Base-by-base conservation (phyloP, 176 grass and related monocot species). In the Ensete ventricosum region DNA sequence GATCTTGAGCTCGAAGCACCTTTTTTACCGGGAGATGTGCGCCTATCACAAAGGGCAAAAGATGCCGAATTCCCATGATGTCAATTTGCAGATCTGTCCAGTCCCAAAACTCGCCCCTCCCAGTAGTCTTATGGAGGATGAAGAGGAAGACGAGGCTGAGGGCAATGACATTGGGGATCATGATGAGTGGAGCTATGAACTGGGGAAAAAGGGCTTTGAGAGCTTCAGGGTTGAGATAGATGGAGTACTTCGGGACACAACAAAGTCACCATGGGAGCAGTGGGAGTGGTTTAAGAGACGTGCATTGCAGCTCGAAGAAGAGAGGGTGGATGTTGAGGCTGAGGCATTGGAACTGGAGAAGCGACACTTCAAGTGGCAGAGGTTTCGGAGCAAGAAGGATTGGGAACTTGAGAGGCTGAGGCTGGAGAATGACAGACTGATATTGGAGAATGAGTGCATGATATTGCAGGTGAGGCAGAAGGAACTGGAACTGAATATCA, bases 361-460 rank as follows among this genome's bases (percentile, higher is more conserved):
- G 50, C 69, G 50, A 71, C 34, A 50, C 43, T 73, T 80, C 17
- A 80, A 80, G 78, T 80, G 78, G 78, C 69, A 80, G 34, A 80
- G 78, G 57, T 80, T 80, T 22, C 70, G 69, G 20, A 73, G 69
- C 69, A 80, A 80, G 78, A 80, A 80, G 69, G 78, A 80, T 34
- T 62, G 78, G 69, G 78, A 73, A 10, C 69, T 80, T 0, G 78
- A 80, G 69, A 80, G 78, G 57, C 50, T 53, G 57, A 62, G 57
- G 50, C 58, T 80, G 22, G 55, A 73, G 69, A 80, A 80, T 29
- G 78, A 80, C 43, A 80, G 78, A 22, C n/a, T 80, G 69, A 80
- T 3, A 58, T 50, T 80, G 43, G 78, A 80, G 78, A 80, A 80
- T 5, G 78, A 80, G 55, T 48, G 22, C 14, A 73, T 80, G 69